Conservation (phyloP, 495 filamentous ascomycete genomes). For the Annulohypoxylon maeteangense region DNA sequence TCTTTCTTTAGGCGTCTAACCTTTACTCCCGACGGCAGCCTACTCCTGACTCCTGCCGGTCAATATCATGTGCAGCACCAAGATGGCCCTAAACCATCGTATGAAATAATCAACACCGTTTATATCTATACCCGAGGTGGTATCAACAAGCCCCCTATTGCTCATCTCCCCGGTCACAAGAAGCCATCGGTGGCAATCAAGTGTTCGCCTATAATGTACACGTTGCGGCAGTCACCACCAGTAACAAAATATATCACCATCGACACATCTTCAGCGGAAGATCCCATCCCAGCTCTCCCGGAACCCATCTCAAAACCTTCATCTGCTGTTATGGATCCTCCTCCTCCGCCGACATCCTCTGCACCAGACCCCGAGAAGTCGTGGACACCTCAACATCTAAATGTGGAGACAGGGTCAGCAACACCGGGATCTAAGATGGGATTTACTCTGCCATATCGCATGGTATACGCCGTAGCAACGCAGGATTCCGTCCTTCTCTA, state of each 20-base stretch:
- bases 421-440: constrained; percentile 70
- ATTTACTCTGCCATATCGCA: constrained; percentile 89
- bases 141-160: constrained; percentile 95
- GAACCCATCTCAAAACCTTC: constrained; percentile 76
- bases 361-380: constrained; percentile 57
- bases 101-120: constrained; percentile 94
- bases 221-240: constrained; percentile 72
- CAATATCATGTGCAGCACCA: constrained; percentile 89
- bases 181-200: constrained; percentile 97
- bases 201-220: constrained; percentile 92
- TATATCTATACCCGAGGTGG: constrained; percentile 98
- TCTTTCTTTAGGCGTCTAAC: constrained; percentile 96
- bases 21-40: constrained; percentile 93
- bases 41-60: constrained; percentile 94
- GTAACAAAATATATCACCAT: constrained; percentile 89
- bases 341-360: constrained; percentile 68
- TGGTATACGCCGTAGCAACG: constrained; percentile 96
- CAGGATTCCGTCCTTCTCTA: constrained; percentile 97
- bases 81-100: constrained; percentile 76
- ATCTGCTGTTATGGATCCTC: constrained; percentile 81
- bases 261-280: constrained; percentile 89
- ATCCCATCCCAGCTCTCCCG: constrained; percentile 82
- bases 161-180: constrained; percentile 97
- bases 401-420: constrained; percentile 62
- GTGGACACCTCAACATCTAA: constrained; percentile 59